Evolutionary conservation across 306 rosid genomes (phyloP).

Genomic region (Delonix regia): DNA sequence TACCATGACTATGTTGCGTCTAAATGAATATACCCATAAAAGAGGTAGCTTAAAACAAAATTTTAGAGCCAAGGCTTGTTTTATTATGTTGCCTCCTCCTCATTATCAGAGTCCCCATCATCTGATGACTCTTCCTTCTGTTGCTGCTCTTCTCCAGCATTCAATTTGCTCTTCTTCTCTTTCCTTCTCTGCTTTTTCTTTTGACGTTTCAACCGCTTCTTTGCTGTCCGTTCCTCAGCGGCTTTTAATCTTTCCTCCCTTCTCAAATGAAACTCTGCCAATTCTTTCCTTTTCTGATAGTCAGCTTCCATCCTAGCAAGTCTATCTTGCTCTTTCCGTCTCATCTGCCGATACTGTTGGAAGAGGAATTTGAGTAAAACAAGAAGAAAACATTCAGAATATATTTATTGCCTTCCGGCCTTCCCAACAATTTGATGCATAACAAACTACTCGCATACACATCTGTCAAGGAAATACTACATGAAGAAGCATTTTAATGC

Average conservation of each 20-base stretch:
- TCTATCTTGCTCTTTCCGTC: constrained; percentile 96
- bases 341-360: constrained; percentile 88
- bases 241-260: constrained; percentile 90
- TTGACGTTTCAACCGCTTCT: constrained; percentile 84
- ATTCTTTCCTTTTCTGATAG: constrained; percentile 78
- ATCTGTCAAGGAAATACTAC: neutral
- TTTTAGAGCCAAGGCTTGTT: constrained; percentile 23
- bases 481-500: neutral
- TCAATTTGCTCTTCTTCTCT: constrained; percentile 64
- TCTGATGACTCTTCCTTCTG: constrained; percentile 66
- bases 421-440: constrained; percentile 11
- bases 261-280: constrained; percentile 72
- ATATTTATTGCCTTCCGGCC: constrained; percentile 10
- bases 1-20: constrained; percentile 5
- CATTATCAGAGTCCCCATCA: constrained; percentile 61
- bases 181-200: constrained; percentile 83
- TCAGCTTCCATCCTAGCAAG: constrained; percentile 91
- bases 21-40: constrained; percentile 1
- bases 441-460: neutral
- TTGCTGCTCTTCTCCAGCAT: constrained; percentile 53
- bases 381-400: constrained; percentile 12
- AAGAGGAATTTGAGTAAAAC: constrained; percentile 33
- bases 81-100: constrained; percentile 52
- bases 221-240: constrained; percentile 83
- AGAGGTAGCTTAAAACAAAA: constrained; percentile 19